Evolutionary conservation across 2,329 filamentous ascomycete species (phyloP).

Genomic region (Rachicladosporium sp.): DNA sequence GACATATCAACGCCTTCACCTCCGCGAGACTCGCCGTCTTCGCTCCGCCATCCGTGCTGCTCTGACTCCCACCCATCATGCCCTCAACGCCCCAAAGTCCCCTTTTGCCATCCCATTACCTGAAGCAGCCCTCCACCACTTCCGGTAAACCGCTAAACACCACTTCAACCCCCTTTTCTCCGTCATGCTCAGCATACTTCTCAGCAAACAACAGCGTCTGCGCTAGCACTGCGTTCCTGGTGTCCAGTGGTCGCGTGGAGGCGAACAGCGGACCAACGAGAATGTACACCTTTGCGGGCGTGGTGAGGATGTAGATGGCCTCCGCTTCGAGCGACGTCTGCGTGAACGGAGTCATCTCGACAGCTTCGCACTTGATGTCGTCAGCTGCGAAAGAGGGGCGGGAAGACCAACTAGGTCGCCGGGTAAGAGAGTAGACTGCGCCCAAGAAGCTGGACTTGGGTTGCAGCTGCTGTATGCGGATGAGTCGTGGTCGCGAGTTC

Average conservation of each 20-base stretch:
- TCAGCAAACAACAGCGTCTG: constrained; percentile 84
- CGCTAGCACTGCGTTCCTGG: constrained; percentile 50
- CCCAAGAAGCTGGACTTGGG: constrained; percentile 31
- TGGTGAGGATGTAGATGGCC: constrained; percentile 76
- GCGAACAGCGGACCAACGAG: constrained; percentile 52
- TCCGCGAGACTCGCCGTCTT: too few relatives aligned
- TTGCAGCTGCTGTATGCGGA: constrained; percentile 63
- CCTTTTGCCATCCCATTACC: constrained; percentile 28
- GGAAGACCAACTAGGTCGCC: constrained; percentile 23
- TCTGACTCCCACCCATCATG: constrained; percentile 20
- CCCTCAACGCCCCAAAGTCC: constrained; percentile 24
- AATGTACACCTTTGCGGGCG: constrained; percentile 89
- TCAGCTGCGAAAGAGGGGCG: too few relatives aligned
- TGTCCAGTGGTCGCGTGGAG: constrained; percentile 27
- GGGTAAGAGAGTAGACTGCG: constrained; percentile 10
- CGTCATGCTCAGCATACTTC: constrained; percentile 55
- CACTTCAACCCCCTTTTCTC: constrained; percentile 17
- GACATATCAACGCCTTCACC: too few relatives aligned
- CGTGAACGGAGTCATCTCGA: constrained; percentile 70
- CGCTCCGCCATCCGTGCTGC: too few relatives aligned
- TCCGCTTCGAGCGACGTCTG: constrained; percentile 66
- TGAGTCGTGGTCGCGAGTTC: constrained; percentile 67
- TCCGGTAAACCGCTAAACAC: constrained; percentile 34
- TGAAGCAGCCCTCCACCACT: constrained; percentile 34
- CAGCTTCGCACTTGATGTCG: constrained; percentile 42